Evolutionary conservation across 768 basidiomycete genomes (phyloP), one percentile per base, ranked within the genome.

Genomic region (Tulasnella calospora): DNA sequence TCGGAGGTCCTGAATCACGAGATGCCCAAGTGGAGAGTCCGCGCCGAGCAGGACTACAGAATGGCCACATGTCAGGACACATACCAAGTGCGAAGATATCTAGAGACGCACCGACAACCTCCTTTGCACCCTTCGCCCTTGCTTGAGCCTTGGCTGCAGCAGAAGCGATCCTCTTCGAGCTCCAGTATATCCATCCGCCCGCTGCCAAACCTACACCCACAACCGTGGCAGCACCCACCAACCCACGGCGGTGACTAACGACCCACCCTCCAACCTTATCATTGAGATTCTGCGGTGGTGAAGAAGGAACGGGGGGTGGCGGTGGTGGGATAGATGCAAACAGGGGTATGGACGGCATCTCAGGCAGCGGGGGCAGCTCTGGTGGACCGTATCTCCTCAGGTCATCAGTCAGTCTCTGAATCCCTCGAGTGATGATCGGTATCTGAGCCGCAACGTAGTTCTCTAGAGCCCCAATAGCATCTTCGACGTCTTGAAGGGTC

Each of bases 351-450:
- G 76, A 81, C 85, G 88, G 76, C n/a, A 94, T 87, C 69, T 88
- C 88, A 15, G 86, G 85, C 30, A 89, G 82, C 35, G 27, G 46
- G 21, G 87, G 84, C 17, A 86, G 79, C n/a, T 83, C 83, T 79
- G 86, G 84, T 23, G 92, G 93, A 33, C 94, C 93, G 83, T 92
- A 94, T 78, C 94, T 90, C 71, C 92, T 88, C 79, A 95, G 89
- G 82, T 95, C 94, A 33, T 89, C 84, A 92, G 92, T 94, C 77
- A 94, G 86, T 35, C 90, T 88, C 80, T 92, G 88, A 40, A 89
- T 87, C 23, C 61, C 76, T 35, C 47, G 69, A 1, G 77, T 47
- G 23, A 80, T 67, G 35, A 71, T 36, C 30, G 71, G 80, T 23
- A 73, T 33, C 30, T 79, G 78, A 46, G 73, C 38, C 55, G 67